Base-by-base conservation (phyloP, 2,329 filamentous ascomycete genomes). In the Chrysosphaeria jannelii region DNA sequence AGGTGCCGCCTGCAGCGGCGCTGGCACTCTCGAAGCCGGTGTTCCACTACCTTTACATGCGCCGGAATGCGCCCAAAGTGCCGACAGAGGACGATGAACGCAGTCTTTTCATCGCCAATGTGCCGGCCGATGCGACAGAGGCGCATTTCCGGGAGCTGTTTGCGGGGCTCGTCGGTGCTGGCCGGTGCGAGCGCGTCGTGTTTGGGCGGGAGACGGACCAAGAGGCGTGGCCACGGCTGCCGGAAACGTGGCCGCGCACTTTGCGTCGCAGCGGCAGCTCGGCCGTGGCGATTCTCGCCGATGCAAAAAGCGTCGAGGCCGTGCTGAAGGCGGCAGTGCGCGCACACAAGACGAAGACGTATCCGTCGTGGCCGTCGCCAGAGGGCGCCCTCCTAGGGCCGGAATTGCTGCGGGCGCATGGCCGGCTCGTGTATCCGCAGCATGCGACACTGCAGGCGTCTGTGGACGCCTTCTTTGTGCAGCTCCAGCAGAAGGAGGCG, bases 41-140 rank as follows among this genome's bases (percentile, higher is more conserved):
- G 27, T 61, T 60, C 23, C 85, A 93, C 47, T 75, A 79, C 44
- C 51, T 93, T 36, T 90, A 90, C 47, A 47, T 93, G 26, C 74
- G 75, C 32, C 63, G 63, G 26, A 79, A 93, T 44, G 56, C 66
- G 21, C 78, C 81, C 29, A 75, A 70, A 45, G 56, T 72, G 19
- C 63, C 72, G 9, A 70, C 69, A 6, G 51, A 57, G 25, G 57
- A 71, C 41, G 70, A 81, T 34, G 49, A 61, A 10, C 66, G 79
- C 34, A 78, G 72, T 29, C 54, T 97, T 10, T 97, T 90, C 44
- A 40, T 89, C n/a, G 71, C 79, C 31, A 93, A 97, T 36, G 48
- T 88, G 1, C 85, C 85, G 5, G 53, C 69, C 30, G 79, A 91
- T 39, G 67, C 75, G 28, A 88, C 75, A 4, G 66, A 75, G 27